Evolutionary conservation across 2,329 filamentous ascomycete genomes (phyloP).

Genomic region (Colletotrichum costaricense): DNA sequence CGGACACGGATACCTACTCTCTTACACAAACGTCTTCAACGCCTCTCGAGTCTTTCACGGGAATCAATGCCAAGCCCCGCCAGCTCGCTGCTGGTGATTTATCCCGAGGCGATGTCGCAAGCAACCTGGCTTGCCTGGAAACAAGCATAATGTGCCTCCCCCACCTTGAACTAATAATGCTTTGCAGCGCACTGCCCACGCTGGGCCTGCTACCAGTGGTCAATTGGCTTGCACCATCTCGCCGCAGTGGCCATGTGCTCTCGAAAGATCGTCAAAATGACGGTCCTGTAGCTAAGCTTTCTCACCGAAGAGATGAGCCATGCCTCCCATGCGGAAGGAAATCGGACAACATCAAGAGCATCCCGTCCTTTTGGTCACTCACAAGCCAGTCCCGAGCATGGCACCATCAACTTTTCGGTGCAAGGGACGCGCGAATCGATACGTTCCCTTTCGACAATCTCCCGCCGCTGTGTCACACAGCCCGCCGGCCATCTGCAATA

Average conservation of each 20-base stretch:
- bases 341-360: not conserved
- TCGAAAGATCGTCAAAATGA: not conserved
- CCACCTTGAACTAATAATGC: not conserved
- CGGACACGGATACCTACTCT: too few species aligned
- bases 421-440: not conserved
- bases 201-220: not conserved
- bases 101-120: not conserved
- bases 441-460: not conserved
- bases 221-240: not conserved
- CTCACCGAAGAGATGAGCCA: conserved; percentile 4
- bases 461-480: not conserved
- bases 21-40: not conserved
- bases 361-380: too few species aligned
- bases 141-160: not conserved
- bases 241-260: not conserved
- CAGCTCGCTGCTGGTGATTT: not conserved
- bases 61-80: not conserved
- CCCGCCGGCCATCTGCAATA: not conserved
- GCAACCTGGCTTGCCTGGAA: not conserved
- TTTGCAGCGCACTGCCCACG: not conserved
- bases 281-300: not conserved
- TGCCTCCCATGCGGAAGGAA: not conserved
- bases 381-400: not conserved
- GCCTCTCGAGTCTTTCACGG: not conserved
- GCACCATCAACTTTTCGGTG: not conserved